A percentile compares a stretch with the other conserved stretches of the same genome.
Conservation (phyloP, 331 rosid genomes). For the Arachis monticola region DNA sequence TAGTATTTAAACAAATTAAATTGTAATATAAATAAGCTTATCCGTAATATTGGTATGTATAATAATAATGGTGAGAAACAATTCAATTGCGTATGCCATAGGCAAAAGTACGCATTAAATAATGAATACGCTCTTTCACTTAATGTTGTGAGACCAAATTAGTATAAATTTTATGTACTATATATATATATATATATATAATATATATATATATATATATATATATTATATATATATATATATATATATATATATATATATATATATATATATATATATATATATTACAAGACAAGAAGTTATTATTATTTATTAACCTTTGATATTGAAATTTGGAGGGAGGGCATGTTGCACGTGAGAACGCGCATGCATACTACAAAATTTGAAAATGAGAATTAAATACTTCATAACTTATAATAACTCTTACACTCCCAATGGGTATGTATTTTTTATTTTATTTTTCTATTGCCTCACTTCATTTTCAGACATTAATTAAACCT, state of each 20-base stretch:
- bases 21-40: too few relatives aligned
- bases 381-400: conserved; percentile 7
- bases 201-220: too few relatives aligned
- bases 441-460: too few relatives aligned
- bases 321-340: background rate
- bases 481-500: too few relatives aligned
- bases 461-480: too few relatives aligned
- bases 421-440: too few relatives aligned
- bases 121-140: background rate
- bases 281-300: conserved; percentile 1
- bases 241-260: too few relatives aligned
- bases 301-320: conserved; percentile 15
- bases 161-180: background rate
- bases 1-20: background rate
- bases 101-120: background rate
- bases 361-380: background rate
- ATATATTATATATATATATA: too few relatives aligned
- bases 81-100: background rate
- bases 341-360: background rate
- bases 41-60: too few relatives aligned
- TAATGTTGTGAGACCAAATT: background rate
- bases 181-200: too few relatives aligned
- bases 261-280: too few relatives aligned
- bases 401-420: background rate
- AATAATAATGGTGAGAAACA: too few relatives aligned